These are phyloP conservation scores for Tuber borchii DNA, from an alignment of 495 filamentous ascomycete genomes.

Conservation along the genomic window DNA sequence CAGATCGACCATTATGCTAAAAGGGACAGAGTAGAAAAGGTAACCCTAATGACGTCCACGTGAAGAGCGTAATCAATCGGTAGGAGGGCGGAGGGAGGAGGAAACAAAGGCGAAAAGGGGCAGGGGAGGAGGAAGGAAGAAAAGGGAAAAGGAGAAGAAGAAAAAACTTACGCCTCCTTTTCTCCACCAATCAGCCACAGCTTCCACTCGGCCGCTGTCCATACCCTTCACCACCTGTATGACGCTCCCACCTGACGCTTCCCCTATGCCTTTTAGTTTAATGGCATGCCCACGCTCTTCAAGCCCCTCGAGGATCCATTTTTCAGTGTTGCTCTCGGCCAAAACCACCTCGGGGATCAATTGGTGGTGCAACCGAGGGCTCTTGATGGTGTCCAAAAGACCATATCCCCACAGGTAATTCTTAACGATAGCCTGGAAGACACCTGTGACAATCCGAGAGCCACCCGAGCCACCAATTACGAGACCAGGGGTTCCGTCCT, in stretches of 20 bases:
- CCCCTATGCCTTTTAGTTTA: slow-evolving; percentile 8
- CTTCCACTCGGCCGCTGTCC: slow-evolving; percentile 21
- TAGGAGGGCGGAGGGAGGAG: not conserved
- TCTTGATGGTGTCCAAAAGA: slow-evolving; percentile 35
- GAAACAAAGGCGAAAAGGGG: not conserved
- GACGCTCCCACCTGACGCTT: slow-evolving; percentile 33
- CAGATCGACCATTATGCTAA: not conserved
- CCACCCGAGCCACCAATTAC: slow-evolving; percentile 39
- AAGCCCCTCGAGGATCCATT: slow-evolving; percentile 26
- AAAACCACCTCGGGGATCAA: slow-evolving; percentile 38
- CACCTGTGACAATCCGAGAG: slow-evolving; percentile 39
- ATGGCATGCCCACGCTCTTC: slow-evolving; percentile 31
- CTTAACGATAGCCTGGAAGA: slow-evolving; percentile 40
- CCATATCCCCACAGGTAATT: slow-evolving; percentile 37
- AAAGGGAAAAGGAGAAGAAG: too few species aligned
- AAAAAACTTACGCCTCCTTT: slow-evolving; percentile 25
- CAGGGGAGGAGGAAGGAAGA: not conserved
- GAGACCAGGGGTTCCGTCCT: slow-evolving; percentile 22
- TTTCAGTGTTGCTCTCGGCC: slow-evolving; percentile 22
- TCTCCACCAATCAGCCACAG: slow-evolving; percentile 44
- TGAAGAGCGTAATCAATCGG: not conserved
- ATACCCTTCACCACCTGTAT: slow-evolving; percentile 32
- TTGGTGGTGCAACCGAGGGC: slow-evolving; percentile 39
- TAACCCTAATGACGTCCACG: not conserved
- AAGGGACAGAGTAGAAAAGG: slow-evolving; percentile 1